Conservation (phyloP, 169 alveolate species). For the Eimeria tenella region DNA sequence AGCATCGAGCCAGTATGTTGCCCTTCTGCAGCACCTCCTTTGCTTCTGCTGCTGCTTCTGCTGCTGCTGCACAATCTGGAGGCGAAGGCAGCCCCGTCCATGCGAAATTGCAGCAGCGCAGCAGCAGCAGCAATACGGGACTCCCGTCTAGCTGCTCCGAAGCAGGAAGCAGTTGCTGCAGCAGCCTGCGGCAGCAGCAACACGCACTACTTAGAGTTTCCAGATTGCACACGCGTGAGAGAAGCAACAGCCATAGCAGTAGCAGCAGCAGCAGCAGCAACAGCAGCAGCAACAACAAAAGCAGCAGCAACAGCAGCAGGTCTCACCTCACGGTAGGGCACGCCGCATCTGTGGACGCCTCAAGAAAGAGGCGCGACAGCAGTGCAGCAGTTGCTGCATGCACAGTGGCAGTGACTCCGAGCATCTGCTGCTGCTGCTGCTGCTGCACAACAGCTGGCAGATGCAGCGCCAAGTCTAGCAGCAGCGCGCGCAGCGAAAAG, state of each 20-base stretch:
- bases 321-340: neutral
- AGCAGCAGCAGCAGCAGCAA: slow-evolving; percentile 18
- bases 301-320: slow-evolving; percentile 49
- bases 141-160: neutral
- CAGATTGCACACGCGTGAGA: neutral
- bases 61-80: slow-evolving; percentile 22
- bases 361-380: slow-evolving; percentile 40
- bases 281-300: slow-evolving; percentile 24
- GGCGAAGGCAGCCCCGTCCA: slow-evolving; percentile 41
- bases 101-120: slow-evolving; percentile 64
- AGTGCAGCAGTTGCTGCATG: slow-evolving; percentile 67
- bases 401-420: slow-evolving; percentile 24
- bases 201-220: no score
- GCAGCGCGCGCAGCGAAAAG: slow-evolving; percentile 51
- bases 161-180: slow-evolving; percentile 43
- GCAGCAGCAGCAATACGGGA: slow-evolving; percentile 60
- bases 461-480: slow-evolving; percentile 68
- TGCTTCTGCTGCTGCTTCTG: slow-evolving; percentile 47
- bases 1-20: slow-evolving; percentile 54
- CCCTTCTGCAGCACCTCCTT: slow-evolving; percentile 56
- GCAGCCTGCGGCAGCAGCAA: slow-evolving; percentile 55
- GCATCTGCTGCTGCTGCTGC: slow-evolving; percentile 64
- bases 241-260: slow-evolving; percentile 25
- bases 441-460: slow-evolving; percentile 29
- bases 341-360: neutral